phyloP scores from a whole-genome alignment of 2,329 filamentous ascomycete genomes.

The Aspergillus hiratsukae region DNA sequence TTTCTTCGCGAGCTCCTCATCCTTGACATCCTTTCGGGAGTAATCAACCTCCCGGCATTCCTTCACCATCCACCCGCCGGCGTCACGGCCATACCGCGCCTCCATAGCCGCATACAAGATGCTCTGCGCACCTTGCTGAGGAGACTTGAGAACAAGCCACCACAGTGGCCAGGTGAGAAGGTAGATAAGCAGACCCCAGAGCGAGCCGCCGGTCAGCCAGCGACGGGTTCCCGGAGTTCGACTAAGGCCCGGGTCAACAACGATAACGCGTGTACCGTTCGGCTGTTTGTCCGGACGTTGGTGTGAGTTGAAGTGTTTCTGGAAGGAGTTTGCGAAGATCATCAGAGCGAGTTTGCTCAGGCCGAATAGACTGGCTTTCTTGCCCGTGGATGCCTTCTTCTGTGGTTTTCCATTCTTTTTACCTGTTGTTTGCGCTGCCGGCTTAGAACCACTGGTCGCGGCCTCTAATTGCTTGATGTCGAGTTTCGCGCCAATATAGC shows the following conservation, averaged over 20 bases:
- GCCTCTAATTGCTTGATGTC: conserved; percentile 37
- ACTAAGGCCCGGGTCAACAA: conserved; percentile 80
- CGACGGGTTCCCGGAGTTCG: conserved; percentile 83
- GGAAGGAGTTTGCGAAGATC: conserved; percentile 83
- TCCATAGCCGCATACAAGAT: conserved; percentile 86
- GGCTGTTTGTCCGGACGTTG: conserved; percentile 77
- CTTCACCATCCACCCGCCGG: conserved; percentile 73
- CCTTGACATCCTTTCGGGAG: conserved; percentile 66
- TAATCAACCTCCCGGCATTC: conserved; percentile 77
- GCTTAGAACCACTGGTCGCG: not conserved
- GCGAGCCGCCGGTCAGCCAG: conserved; percentile 79
- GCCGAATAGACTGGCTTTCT: conserved; percentile 49
- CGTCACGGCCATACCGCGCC: conserved; percentile 57
- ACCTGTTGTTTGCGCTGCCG: not conserved
- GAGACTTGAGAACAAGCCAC: conserved; percentile 85
- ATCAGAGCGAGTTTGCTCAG: conserved; percentile 73
- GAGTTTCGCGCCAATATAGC: conserved; percentile 75
- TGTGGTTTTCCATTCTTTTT: conserved; percentile 16
- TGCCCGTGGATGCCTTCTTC: conserved; percentile 30
- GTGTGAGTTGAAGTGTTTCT: conserved; percentile 84
- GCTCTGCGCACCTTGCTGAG: conserved; percentile 78
- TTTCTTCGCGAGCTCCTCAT: conserved; percentile 75
- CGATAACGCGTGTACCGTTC: conserved; percentile 74
- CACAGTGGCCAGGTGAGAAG: conserved; percentile 71
- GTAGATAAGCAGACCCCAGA: conserved; percentile 76